Evolutionary conservation across 2,329 filamentous ascomycete species (phyloP), one percentile per base, ranked within the genome.

Genomic region (Talaromyces sp.): DNA sequence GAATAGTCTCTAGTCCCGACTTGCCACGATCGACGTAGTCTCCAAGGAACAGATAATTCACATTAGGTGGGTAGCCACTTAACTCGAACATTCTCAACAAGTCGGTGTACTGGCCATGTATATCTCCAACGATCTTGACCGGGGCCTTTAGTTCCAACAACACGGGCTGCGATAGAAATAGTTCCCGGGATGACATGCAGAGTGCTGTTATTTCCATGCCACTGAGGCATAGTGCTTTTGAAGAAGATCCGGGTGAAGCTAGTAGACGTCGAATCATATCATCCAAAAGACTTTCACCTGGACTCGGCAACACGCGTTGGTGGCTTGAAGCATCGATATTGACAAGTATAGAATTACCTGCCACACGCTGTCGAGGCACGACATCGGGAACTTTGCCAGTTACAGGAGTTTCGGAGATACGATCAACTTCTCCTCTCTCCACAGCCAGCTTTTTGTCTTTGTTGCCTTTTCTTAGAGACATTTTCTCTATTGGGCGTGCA

Each of bases 1-100:
- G 84, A 69, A 98, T 98, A 0, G 94, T 98, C 80, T 98, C 94
- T 67, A 98, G 83, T 47, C 92, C 96, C 78, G 97, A 93, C 82
- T 98, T 98, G 72, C 94, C 94, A 63, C 94, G 89, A 77, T 98
- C 94, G 73, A 98, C 94, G 76, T 98, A 98, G 77, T 98, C 94
- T 61, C 94, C 94, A 4, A 98, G 83, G 79, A 97, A 98, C 60
- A 98, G 85, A 75, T 92, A 98, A 81, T 98, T 98, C 43, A 93
- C 88, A 68, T 87, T 89, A 1, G 94, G 94, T 6, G 94, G 94
- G 74, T 97, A 97, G 5, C 94, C 94, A 75, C 94, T 97, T 93
- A 97, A 97, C 78, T 97, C 94, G 74, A 98, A 98, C 87, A 98
- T 92, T 69, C 94, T 89, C 73, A 98, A 96, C 60, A 98, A 82